A percentile compares a stretch with the other conserved stretches of the same genome.
Evolutionary conservation across 495 filamentous ascomycete genomes (phyloP).

Genomic region (Penicillium goetzii): DNA sequence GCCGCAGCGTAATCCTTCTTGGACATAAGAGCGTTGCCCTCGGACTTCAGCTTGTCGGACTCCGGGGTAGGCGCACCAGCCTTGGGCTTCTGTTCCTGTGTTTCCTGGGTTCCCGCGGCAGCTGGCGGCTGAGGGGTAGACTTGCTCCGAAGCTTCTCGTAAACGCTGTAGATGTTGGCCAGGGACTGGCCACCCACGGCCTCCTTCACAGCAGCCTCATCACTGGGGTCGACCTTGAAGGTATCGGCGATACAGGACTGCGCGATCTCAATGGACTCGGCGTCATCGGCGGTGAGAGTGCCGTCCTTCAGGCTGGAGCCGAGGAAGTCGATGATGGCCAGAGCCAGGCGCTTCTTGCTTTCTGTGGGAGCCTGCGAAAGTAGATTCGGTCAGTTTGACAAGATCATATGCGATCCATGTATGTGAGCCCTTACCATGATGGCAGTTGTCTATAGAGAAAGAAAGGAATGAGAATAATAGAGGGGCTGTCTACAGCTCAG

Average conservation of each 20-base stretch:
- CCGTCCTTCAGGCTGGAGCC: constrained; percentile 83
- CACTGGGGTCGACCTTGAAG: constrained; percentile 87
- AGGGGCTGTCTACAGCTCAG: constrained; percentile 5
- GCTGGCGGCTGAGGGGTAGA: constrained; percentile 44
- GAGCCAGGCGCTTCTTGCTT: constrained; percentile 93
- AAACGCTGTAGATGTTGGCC: constrained; percentile 87
- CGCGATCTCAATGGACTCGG: constrained; percentile 90
- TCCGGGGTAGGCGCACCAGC: constrained; percentile 56
- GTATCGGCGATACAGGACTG: constrained; percentile 89
- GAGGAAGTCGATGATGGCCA: constrained; percentile 96
- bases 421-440: constrained; percentile 24
- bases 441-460: constrained; percentile 8
- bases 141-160: constrained; percentile 89
- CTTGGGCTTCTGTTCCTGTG: constrained; percentile 36
- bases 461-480: constrained; percentile 11
- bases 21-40: constrained; percentile 92
- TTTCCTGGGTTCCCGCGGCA: constrained; percentile 23
- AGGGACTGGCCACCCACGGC: constrained; percentile 85
- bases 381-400: constrained; percentile 14
- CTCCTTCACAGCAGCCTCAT: constrained; percentile 70
- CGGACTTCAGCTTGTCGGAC: constrained; percentile 85
- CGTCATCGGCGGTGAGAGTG: constrained; percentile 81
- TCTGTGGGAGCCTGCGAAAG: constrained; percentile 58
- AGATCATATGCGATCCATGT: not conserved
- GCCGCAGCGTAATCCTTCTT: constrained; percentile 82